Conservation (phyloP, 2,329 filamentous ascomycete species). For the Colletotrichum paranaense region DNA sequence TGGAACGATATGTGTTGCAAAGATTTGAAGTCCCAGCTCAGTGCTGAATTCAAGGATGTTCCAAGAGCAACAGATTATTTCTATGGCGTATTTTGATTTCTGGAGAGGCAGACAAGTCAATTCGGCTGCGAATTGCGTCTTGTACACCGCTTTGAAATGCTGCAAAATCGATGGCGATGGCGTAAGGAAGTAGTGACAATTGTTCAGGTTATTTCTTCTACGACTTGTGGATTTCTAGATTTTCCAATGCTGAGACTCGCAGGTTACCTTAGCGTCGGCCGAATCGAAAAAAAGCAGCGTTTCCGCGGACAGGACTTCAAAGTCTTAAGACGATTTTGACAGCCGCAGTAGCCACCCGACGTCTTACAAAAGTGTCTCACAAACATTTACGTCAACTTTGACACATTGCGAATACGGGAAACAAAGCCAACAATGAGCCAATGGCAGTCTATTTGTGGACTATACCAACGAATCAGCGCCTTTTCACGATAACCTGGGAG, state of each 20-base stretch:
- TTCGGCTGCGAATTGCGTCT: neutral
- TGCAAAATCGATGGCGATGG: neutral
- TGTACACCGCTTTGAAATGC: neutral
- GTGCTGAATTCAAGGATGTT: neutral
- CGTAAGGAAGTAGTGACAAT: neutral
- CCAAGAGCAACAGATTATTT: neutral
- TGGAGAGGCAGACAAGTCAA: neutral
- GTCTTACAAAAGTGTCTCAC: neutral
- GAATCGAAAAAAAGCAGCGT: neutral
- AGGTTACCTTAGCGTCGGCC: neutral
- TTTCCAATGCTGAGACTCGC: neutral
- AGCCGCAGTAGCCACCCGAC: neutral
- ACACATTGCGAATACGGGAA: neutral
- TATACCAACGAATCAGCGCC: conserved; percentile 12
- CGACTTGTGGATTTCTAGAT: neutral
- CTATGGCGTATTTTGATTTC: too few relatives aligned
- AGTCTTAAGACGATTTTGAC: neutral
- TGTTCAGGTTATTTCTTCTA: neutral
- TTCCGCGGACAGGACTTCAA: neutral
- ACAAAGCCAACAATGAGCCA: neutral
- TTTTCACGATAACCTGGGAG: neutral
- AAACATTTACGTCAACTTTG: neutral
- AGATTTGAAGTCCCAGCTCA: neutral
- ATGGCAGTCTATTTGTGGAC: neutral
- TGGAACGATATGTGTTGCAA: neutral